phyloP scores from a whole-genome alignment of 2,329 filamentous ascomycete species.

The Neoarthrinium moseri region DNA sequence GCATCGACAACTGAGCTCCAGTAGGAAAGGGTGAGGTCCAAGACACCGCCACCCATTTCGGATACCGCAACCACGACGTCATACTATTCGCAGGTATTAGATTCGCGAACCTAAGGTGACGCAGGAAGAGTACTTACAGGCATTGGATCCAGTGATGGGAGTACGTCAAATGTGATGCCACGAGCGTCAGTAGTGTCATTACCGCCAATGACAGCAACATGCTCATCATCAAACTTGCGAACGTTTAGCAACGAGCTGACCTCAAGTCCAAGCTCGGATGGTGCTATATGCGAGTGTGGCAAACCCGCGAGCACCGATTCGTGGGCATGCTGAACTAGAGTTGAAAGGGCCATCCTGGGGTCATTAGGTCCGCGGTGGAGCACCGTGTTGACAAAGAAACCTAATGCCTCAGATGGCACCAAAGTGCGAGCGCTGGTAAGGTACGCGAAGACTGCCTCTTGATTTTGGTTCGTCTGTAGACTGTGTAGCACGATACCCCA shows the following conservation, averaged over 20 bases:
- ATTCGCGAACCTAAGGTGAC: too few species aligned
- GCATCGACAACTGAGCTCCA: slow-evolving; percentile 8
- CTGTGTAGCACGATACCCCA: slow-evolving; percentile 8
- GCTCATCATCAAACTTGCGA: slow-evolving; percentile 9
- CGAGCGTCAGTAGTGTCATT: neutral
- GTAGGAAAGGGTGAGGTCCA: slow-evolving; percentile 10
- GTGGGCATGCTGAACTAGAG: neutral
- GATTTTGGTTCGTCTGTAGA: neutral
- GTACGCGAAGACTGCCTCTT: slow-evolving; percentile 8
- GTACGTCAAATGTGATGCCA: slow-evolving; percentile 2
- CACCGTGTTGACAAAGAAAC: slow-evolving; percentile 11
- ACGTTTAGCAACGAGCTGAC: slow-evolving; percentile 8
- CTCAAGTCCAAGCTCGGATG: slow-evolving; percentile 3
- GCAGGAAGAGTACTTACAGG: slow-evolving; percentile 3
- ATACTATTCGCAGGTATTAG: slow-evolving; percentile 3
- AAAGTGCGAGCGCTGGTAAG: slow-evolving; percentile 6
- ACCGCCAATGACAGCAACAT: neutral
- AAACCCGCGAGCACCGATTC: slow-evolving; percentile 2
- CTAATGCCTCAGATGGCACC: slow-evolving; percentile 7
- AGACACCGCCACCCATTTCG: slow-evolving; percentile 7
- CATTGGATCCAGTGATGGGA: slow-evolving; percentile 9
- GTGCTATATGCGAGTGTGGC: slow-evolving; percentile 8
- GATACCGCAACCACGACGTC: slow-evolving; percentile 11
- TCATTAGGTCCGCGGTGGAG: slow-evolving; percentile 1
- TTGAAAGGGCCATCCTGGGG: neutral